Conservation (phyloP, 371 early-diverging fungal genomes). For the Syncephalastrum contaminatum region DNA sequence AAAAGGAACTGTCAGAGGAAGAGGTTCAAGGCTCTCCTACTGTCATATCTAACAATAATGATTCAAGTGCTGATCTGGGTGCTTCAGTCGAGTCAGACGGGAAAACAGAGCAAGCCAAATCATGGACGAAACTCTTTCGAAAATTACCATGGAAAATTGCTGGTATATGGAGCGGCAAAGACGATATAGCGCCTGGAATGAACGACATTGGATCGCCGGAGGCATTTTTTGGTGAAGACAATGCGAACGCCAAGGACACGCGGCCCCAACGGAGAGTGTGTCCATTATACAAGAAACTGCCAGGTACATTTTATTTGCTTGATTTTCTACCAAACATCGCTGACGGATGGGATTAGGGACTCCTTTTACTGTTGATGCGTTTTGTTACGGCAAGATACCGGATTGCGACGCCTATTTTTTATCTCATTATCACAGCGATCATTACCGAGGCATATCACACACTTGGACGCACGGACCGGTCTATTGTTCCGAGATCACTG, state of each 20-base stretch:
- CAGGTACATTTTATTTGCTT: not conserved
- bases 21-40: too few relatives aligned
- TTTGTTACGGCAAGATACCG: constrained; percentile 75
- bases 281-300: constrained; percentile 7
- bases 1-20: too few relatives aligned
- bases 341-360: constrained; percentile 47
- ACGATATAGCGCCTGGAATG: not conserved
- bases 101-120: too few relatives aligned
- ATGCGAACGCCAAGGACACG: not conserved
- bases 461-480: constrained; percentile 75
- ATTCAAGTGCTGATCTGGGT: too few relatives aligned
- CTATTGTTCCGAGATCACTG: constrained; percentile 88
- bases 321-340: too few relatives aligned
- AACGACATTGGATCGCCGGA: not conserved
- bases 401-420: constrained; percentile 85
- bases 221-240: constrained; percentile 1
- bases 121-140: constrained; percentile 5
- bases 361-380: constrained; percentile 87
- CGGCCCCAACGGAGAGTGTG: not conserved
- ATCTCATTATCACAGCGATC: constrained; percentile 90
- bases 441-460: constrained; percentile 78
- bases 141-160: constrained; percentile 4
- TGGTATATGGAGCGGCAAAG: constrained; percentile 2
- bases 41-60: too few relatives aligned
- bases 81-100: too few relatives aligned